Evolutionary conservation across 495 filamentous ascomycete genomes (phyloP).

Genomic region (Penicillium canariense): DNA sequence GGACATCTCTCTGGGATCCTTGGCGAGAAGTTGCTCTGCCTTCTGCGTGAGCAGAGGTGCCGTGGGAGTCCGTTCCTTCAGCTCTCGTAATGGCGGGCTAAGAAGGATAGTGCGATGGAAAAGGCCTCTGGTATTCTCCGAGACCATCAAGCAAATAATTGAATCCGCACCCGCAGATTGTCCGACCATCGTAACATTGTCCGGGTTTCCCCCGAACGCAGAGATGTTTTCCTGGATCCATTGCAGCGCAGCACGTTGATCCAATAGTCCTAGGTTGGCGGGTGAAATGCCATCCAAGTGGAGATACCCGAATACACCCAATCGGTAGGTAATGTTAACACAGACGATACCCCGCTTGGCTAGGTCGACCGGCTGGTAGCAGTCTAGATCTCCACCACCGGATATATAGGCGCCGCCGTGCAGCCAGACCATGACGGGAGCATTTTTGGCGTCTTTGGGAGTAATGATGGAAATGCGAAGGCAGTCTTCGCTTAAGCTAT

Average conservation of each 20-base stretch:
- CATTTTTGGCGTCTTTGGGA: slow-evolving; percentile 1
- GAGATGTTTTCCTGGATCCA: slow-evolving; percentile 51
- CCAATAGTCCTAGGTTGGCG: slow-evolving; percentile 36
- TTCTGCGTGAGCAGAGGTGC: neutral
- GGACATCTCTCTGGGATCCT: slow-evolving; percentile 6
- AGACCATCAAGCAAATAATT: slow-evolving; percentile 12
- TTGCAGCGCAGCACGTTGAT: slow-evolving; percentile 36
- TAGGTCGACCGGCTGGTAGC: slow-evolving; percentile 8
- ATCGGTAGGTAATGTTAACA: slow-evolving; percentile 12
- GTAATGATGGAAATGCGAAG: slow-evolving; percentile 5
- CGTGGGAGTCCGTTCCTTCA: slow-evolving; percentile 7
- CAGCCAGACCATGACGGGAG: slow-evolving; percentile 14
- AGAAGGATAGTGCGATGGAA: slow-evolving; percentile 17
- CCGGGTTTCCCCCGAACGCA: slow-evolving; percentile 45
- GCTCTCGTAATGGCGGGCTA: slow-evolving; percentile 10
- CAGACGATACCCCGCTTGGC: slow-evolving; percentile 5
- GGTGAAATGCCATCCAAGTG: slow-evolving; percentile 46
- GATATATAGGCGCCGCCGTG: slow-evolving; percentile 15
- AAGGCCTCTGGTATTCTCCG: slow-evolving; percentile 2
- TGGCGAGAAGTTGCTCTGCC: slow-evolving; percentile 5
- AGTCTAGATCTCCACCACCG: slow-evolving; percentile 12
- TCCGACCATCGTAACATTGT: slow-evolving; percentile 45
- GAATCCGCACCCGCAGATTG: slow-evolving; percentile 43
- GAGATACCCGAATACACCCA: slow-evolving; percentile 27
- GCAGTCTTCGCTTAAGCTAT: slow-evolving; percentile 7